Base-by-base conservation (phyloP, 306 rosid species). In the Vicia villosa region DNA sequence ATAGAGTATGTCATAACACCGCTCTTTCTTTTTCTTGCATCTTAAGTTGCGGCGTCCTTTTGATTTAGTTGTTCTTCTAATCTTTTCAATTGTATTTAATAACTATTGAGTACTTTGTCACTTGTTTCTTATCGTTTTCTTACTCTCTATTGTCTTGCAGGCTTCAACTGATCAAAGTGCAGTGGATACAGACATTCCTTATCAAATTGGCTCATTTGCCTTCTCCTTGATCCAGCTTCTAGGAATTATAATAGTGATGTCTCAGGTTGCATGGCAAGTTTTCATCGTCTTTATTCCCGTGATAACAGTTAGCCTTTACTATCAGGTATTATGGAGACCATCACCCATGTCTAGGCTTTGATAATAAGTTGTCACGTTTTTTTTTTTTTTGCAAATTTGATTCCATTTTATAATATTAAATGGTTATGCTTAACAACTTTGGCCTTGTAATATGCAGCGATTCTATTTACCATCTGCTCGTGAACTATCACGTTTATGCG, bases 181-280 rank as follows among this genome's bases (percentile, higher is more conserved):
- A 8, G 80, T 88, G 52, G 97, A 86, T 83, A 19, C 74, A 54
- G 77, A 20, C 74, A 82, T 88, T 57, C 81, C 85, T 6, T 20
- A 5, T 77, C 88, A 57, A 80, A 15, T 86, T 60, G 89, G 36
- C 1, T 0, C 84, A 16, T 73, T 88, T 56, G 86, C 92, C 69
- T 81, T 78, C 81, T 58, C 76, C 10, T 0, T 80, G 59, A 85
- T 91, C 63, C 92, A 85, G 49, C 89, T 88, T 30, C 4, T 91
- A 3, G 97, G 92, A 77, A 84, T 83, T 77, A 86, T 88, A 80
- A 91, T 84, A 10, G 89, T 91, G 63, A 88, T 91, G 92, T 88
- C 95, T 38, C 90, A 83, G 68, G 97, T 84, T 73, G 89, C 92
- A 14, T 88, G 92, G 97, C 96, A 86, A 51, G 88, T 91, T 71